Evolutionary conservation across 75 land plant species (phyloP).

Genomic region (Pinus tabuliformis): DNA sequence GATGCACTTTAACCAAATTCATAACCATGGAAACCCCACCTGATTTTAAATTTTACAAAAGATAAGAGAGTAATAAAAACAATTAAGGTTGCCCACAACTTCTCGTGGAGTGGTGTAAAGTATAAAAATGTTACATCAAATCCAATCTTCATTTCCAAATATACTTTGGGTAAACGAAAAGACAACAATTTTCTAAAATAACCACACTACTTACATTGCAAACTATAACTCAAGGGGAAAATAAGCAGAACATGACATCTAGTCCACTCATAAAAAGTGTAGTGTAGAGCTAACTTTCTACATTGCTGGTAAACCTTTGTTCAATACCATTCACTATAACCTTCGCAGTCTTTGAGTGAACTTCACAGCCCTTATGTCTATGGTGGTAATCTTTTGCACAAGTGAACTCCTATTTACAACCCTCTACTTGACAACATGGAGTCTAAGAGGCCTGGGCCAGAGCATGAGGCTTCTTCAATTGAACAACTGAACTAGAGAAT

Average conservation of each 20-base stretch:
- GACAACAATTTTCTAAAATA: background rate
- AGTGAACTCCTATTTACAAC: slow-evolving; percentile 62
- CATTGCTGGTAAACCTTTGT: slow-evolving; percentile 68
- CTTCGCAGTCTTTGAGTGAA: slow-evolving; percentile 59
- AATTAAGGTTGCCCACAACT: background rate
- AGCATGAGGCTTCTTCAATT: slow-evolving; percentile 24
- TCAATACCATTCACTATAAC: slow-evolving; percentile 57
- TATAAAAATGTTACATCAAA: background rate
- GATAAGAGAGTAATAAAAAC: background rate
- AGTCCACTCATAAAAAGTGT: background rate
- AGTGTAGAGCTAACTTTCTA: slow-evolving; percentile 35
- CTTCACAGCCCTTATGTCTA: slow-evolving; percentile 60
- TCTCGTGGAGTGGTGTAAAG: too few relatives aligned
- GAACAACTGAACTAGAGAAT: slow-evolving; percentile 3
- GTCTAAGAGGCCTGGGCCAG: slow-evolving; percentile 17
- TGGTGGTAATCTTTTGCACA: slow-evolving; percentile 69
- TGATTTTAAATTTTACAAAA: too few relatives aligned
- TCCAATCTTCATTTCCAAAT: background rate
- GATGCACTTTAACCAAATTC: too few relatives aligned
- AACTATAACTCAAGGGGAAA: background rate
- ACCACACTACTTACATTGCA: background rate
- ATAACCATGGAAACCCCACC: too few relatives aligned
- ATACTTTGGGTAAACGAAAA: background rate
- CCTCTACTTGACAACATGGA: slow-evolving; percentile 72
- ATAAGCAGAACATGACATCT: background rate